These are phyloP conservation scores for Suillus americanus DNA, from an alignment of 768 basidiomycete species.

Conservation along the genomic window DNA sequence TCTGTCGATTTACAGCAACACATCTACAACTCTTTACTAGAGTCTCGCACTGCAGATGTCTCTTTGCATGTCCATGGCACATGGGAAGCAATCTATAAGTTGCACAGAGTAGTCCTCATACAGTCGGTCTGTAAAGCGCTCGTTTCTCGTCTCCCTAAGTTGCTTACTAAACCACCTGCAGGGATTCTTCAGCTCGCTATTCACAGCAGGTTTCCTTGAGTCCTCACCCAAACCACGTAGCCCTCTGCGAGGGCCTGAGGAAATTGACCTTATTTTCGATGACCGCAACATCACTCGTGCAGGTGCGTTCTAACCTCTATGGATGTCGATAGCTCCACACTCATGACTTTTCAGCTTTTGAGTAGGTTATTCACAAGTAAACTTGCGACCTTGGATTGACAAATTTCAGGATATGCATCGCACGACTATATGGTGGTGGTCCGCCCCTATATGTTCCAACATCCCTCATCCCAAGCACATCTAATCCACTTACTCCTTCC, in stretches of 20 bases:
- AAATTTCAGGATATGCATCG: slow-evolving; percentile 68
- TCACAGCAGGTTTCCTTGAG: slow-evolving; percentile 78
- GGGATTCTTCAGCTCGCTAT: slow-evolving; percentile 89
- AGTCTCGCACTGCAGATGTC: slow-evolving; percentile 76
- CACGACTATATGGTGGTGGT: slow-evolving; percentile 84
- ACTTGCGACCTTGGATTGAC: slow-evolving; percentile 13
- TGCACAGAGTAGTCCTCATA: slow-evolving; percentile 85
- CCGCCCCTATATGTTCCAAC: slow-evolving; percentile 71
- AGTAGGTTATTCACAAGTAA: slow-evolving; percentile 52
- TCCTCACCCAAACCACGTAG: slow-evolving; percentile 34
- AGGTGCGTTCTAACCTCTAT: slow-evolving; percentile 45
- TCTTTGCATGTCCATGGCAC: slow-evolving; percentile 65
- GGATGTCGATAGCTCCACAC: slow-evolving; percentile 10
- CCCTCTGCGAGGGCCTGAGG: slow-evolving; percentile 38
- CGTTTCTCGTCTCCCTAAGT: background rate
- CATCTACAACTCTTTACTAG: slow-evolving; percentile 72
- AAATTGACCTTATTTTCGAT: slow-evolving; percentile 73
- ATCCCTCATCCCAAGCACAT: slow-evolving; percentile 59
- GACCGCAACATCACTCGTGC: slow-evolving; percentile 88
- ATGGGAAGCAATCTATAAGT: slow-evolving; percentile 71
- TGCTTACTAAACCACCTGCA: slow-evolving; percentile 24
- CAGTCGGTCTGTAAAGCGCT: slow-evolving; percentile 56
- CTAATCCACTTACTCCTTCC: slow-evolving; percentile 71
- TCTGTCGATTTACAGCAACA: slow-evolving; percentile 68
- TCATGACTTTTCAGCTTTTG: slow-evolving; percentile 61